phyloP scores from a whole-genome alignment of 306 rosid species.

The Dalbergia cochinchinensis region DNA sequence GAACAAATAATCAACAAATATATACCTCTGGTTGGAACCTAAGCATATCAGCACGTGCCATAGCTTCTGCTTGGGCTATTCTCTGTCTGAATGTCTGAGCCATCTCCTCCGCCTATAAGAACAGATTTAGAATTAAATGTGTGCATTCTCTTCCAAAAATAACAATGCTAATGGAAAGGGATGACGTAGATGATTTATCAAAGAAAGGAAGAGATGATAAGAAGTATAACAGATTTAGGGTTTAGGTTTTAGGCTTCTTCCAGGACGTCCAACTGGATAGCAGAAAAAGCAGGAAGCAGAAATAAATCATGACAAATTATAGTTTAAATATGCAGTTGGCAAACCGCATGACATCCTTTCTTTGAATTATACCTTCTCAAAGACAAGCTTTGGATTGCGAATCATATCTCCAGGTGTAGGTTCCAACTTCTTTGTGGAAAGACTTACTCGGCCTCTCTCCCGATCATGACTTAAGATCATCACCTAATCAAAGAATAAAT shows the following conservation, averaged over 20 bases:
- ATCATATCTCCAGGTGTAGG: constrained; percentile 99
- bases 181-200: constrained; percentile 25
- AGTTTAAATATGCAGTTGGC: constrained; percentile 11
- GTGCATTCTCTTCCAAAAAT: constrained; percentile 29
- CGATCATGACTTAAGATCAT: constrained; percentile 97
- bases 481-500: constrained; percentile 66
- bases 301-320: constrained; percentile 38
- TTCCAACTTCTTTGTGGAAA: constrained; percentile 95
- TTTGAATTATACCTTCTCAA: constrained; percentile 84
- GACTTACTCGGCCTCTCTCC: constrained; percentile 94
- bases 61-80: constrained; percentile 98
- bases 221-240: constrained; percentile 4
- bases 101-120: constrained; percentile 94
- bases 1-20: constrained; percentile 40
- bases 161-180: constrained; percentile 29
- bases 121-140: constrained; percentile 42
- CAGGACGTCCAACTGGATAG: constrained; percentile 23
- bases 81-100: constrained; percentile 96
- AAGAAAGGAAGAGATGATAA: constrained; percentile 13
- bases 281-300: constrained; percentile 17
- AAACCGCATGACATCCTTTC: constrained; percentile 29
- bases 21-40: constrained; percentile 92
- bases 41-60: constrained; percentile 98
- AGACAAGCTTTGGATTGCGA: constrained; percentile 93
- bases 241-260: constrained; percentile 10